Base-by-base conservation (phyloP, 768 basidiomycete genomes). In the Holtermanniella nyarrowii region DNA sequence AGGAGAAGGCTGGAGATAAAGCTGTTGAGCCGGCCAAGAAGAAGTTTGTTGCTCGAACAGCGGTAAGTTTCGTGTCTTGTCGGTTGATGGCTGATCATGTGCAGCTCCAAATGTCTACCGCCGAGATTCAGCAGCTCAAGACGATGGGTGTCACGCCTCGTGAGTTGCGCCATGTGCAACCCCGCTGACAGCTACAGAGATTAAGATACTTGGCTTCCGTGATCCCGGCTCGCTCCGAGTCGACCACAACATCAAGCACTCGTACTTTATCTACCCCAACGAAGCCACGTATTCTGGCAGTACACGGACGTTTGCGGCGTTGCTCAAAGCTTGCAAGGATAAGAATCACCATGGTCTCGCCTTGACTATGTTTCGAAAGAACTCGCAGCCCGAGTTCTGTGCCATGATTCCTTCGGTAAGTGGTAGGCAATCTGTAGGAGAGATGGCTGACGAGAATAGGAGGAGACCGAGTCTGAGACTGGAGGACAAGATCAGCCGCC, bases 181-280 rank as follows among this genome's bases (percentile, higher is more conserved):
- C 14, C 42, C 14, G 14, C 37, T 31, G 14, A 26, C 41, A 45
- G 16, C 2, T 46, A 23, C 53, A 87, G 88, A 83, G 11, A 79
- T 99, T 65, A 89, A 84, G 69, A 80, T 99, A 3, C 80, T 99
- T 23, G 95, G 95, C 3, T 97, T 96, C 76, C 89, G 90, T 66
- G 76, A 83, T 48, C 77, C 77, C 12, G 71, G 70, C 4, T 77
- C 84, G 57, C 77, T 97, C 1, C 72, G 73, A 1, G 85, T 91
- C 58, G 85, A 90, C 66, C 88, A 96, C 65, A 93, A 91, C 59
- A 72, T 95, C 63, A 93, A 88, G 63, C 90, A 96, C 71, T 83
- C 90, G 0, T 72, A 80, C 43, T 97, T 97, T 68, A 79, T 97
- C 50, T 87, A 88, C 68, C 95, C 95, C 0, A 83, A 91, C 62